These are phyloP conservation scores for Xylaria palmicola DNA, from an alignment of 495 filamentous ascomycete species.

Conservation along the genomic window DNA sequence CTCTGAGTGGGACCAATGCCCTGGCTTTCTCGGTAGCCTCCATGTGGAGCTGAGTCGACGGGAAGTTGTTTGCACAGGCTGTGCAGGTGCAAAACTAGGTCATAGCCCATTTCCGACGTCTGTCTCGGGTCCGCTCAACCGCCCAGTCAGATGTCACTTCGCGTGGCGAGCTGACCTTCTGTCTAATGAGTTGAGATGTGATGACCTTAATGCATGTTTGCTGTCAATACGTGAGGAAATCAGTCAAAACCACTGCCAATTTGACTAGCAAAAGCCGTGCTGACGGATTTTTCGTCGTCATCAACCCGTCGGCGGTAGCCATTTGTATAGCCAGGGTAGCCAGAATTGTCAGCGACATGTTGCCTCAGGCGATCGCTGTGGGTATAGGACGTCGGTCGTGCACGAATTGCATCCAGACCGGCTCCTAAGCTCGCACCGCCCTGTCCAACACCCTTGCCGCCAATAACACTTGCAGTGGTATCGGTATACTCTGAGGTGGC, in stretches of 20 bases:
- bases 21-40: not conserved
- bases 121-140: slow-evolving; percentile 6
- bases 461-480: slow-evolving; percentile 70
- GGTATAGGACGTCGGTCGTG: slow-evolving; percentile 46
- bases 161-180: slow-evolving; percentile 2
- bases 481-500: slow-evolving; percentile 87
- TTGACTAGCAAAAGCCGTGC: slow-evolving; percentile 94
- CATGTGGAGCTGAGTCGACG: not conserved
- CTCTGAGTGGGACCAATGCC: not conserved
- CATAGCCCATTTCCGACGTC: slow-evolving; percentile 6
- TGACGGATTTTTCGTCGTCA: slow-evolving; percentile 93
- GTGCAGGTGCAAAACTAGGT: slow-evolving; percentile 14
- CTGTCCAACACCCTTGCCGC: slow-evolving; percentile 64
- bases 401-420: slow-evolving; percentile 64
- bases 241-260: slow-evolving; percentile 90
- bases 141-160: slow-evolving; percentile 2
- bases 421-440: slow-evolving; percentile 77
- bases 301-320: slow-evolving; percentile 81
- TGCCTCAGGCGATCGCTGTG: slow-evolving; percentile 71
- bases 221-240: slow-evolving; percentile 32
- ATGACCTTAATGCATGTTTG: slow-evolving; percentile 10
- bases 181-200: not conserved
- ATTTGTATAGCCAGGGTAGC: slow-evolving; percentile 58
- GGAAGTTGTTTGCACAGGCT: slow-evolving; percentile 1
- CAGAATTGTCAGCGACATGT: slow-evolving; percentile 76